Evolutionary conservation across 192 early-diverging fungal species (phyloP).

Genomic region (Coemansia asiatica): DNA sequence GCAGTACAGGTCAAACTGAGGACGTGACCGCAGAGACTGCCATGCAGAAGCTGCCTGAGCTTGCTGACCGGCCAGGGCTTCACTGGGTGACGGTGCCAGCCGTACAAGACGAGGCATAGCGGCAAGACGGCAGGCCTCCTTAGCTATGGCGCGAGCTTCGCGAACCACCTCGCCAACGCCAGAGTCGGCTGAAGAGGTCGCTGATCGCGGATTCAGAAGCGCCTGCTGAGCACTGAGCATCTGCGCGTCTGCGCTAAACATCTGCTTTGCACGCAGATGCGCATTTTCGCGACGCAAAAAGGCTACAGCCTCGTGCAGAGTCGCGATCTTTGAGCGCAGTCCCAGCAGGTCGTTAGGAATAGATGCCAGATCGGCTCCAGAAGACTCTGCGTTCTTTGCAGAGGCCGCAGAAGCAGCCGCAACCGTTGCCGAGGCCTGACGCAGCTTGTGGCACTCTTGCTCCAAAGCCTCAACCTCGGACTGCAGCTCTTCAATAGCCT

Average conservation of each 20-base stretch:
- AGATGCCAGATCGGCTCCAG: conserved; percentile 11
- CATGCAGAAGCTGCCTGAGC: conserved; percentile 16
- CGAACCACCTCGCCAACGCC: conserved; percentile 20
- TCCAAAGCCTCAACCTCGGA: conserved; percentile 69
- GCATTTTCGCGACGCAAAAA: conserved; percentile 82
- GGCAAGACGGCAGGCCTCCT: conserved; percentile 42
- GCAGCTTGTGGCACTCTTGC: conserved; percentile 61
- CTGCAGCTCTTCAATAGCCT: conserved; percentile 69
- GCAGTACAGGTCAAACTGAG: conserved; percentile 48
- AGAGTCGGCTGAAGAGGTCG: not conserved
- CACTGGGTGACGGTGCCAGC: conserved; percentile 3
- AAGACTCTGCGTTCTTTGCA: conserved; percentile 9
- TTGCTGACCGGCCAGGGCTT: not conserved
- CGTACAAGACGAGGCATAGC: conserved; percentile 39
- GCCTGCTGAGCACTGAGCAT: conserved; percentile 8
- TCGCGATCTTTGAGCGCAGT: conserved; percentile 38
- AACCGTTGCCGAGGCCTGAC: conserved; percentile 16
- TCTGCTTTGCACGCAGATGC: conserved; percentile 64
- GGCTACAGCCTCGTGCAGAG: conserved; percentile 70
- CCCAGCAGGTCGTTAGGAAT: conserved; percentile 59
- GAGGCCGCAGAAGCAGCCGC: conserved; percentile 26
- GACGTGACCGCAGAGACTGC: conserved; percentile 35
- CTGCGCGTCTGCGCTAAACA: conserved; percentile 15
- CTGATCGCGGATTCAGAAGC: conserved; percentile 1
- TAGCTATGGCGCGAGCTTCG: conserved; percentile 26